Percentiles rank a stretch among this genome's conserved stretches.
Evolutionary conservation across 2,329 filamentous ascomycete genomes (phyloP).

Genomic region (Nothophaeocryptopus gaeumannii): DNA sequence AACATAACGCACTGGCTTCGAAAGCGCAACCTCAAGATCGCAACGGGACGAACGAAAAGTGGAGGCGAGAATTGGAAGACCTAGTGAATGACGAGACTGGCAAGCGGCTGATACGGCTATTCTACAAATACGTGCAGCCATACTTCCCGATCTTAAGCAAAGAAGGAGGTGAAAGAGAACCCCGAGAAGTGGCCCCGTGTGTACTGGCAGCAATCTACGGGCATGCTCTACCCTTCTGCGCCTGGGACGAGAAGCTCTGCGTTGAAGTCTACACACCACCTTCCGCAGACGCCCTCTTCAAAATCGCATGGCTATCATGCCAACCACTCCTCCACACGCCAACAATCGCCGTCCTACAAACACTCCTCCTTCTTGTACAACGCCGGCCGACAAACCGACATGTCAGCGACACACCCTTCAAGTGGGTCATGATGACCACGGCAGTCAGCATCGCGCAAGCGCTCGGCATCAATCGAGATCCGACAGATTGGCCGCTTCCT

Average conservation of each 20-base stretch:
- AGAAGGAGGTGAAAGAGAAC: conserved; percentile 35
- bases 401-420: conserved; percentile 35
- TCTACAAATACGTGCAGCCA: conserved; percentile 45
- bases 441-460: conserved; percentile 57
- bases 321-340: conserved; percentile 33
- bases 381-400: conserved; percentile 35
- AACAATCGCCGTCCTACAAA: conserved; percentile 32
- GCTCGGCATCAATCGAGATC: conserved; percentile 60
- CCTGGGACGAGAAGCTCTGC: conserved; percentile 43
- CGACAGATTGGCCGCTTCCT: conserved; percentile 61
- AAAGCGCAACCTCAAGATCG: conserved; percentile 37
- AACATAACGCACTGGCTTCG: conserved; percentile 34
- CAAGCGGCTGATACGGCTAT: conserved; percentile 40
- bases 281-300: conserved; percentile 34
- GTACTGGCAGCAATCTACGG: conserved; percentile 45
- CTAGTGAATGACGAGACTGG: conserved; percentile 35
- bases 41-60: conserved; percentile 25
- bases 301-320: conserved; percentile 33
- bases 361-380: conserved; percentile 34
- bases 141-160: conserved; percentile 45
- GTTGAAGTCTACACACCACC: conserved; percentile 36
- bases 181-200: conserved; percentile 37
- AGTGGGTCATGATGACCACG: conserved; percentile 34
- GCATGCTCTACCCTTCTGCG: conserved; percentile 44
- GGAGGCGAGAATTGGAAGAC: conserved; percentile 31